Conservation (phyloP, 352 stramenopile genomes). For the Pythium insidiosum region DNA sequence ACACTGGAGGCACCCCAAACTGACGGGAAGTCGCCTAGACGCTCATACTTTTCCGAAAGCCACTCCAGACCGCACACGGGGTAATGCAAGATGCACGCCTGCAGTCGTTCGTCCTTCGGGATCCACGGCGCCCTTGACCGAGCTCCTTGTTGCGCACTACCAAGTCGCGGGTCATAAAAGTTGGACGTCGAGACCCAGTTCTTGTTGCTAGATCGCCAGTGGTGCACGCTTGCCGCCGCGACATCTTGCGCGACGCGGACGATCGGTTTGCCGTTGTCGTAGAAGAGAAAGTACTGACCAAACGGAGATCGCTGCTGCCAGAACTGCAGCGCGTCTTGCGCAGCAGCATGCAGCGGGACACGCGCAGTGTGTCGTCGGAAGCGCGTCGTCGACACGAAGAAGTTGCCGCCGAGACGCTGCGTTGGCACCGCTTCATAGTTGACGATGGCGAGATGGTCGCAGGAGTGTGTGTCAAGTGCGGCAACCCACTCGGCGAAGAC, state of each 20-base stretch:
- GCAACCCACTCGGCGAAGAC: neutral
- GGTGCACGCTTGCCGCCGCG: slow-evolving; percentile 23
- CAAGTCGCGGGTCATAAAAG: slow-evolving; percentile 23
- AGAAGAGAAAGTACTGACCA: slow-evolving; percentile 32
- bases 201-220: slow-evolving; percentile 12
- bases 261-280: slow-evolving; percentile 37
- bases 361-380: slow-evolving; percentile 21
- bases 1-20: slow-evolving; percentile 16
- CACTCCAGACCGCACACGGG: slow-evolving; percentile 31
- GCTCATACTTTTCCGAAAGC: slow-evolving; percentile 29
- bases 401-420: slow-evolving; percentile 9
- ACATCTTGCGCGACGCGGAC: slow-evolving; percentile 15
- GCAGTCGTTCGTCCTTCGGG: too few relatives aligned
- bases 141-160: slow-evolving; percentile 9
- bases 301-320: slow-evolving; percentile 21
- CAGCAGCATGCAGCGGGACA: slow-evolving; percentile 12
- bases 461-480: slow-evolving; percentile 2
- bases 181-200: slow-evolving; percentile 10
- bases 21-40: slow-evolving; percentile 16
- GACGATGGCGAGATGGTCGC: slow-evolving; percentile 23
- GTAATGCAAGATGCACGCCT: slow-evolving; percentile 28
- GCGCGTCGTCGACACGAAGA: slow-evolving; percentile 15
- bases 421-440: slow-evolving; percentile 30
- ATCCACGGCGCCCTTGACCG: neutral
- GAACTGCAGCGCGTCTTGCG: slow-evolving; percentile 10